Base-by-base conservation (phyloP, 805 yeast species). In the Metschnikowia chrysomelidarum region DNA sequence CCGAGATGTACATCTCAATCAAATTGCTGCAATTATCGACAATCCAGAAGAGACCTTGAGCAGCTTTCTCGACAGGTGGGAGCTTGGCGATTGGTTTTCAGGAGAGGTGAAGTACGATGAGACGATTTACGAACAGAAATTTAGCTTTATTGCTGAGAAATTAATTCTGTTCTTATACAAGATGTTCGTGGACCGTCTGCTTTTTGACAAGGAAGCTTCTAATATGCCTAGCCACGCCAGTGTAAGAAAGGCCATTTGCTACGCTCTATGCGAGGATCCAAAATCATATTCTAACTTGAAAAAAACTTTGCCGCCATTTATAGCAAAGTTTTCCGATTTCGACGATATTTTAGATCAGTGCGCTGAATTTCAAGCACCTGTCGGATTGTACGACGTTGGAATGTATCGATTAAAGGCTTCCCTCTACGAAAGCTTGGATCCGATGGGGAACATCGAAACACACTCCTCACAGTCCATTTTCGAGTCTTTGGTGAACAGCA, bases 361-460 rank as follows among this genome's bases (percentile, higher is more conserved):
- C 21, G 80, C 95, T 1, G 75, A 69, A 22, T 78, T 71, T 45
- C 68, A 68, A n/a, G 71, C 82, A 1, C 93, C 94, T 3, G 61
- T 71, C 4, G 76, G 79, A 4, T 46, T 71, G 13, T 57, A 71
- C 16, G 83, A 83, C 44, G 59, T 70, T 15, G 87, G 95, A 2
- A 55, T 74, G 17, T 91, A 84, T 57, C 66, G 77, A 18, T 67
- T 93, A 41, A 87, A 84, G 51, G 69, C 73, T 3, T 71, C 77
- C 32, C 61, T 63, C 19, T 69, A 61, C 36, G 66, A 63, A 2
- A 62, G 71, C 18, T 74, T 89, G 27, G 93, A 91, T 55, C 87
- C 43, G n/a, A 40, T 45, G 38, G 49, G 43, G 11, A 35, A 45
- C 22, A 34, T 24, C 36, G 73, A 25, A 68, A 64, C 4, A 56